These are phyloP conservation scores for Pistacia vera DNA, from an alignment of 345 rosid genomes.

Conservation along the genomic window DNA sequence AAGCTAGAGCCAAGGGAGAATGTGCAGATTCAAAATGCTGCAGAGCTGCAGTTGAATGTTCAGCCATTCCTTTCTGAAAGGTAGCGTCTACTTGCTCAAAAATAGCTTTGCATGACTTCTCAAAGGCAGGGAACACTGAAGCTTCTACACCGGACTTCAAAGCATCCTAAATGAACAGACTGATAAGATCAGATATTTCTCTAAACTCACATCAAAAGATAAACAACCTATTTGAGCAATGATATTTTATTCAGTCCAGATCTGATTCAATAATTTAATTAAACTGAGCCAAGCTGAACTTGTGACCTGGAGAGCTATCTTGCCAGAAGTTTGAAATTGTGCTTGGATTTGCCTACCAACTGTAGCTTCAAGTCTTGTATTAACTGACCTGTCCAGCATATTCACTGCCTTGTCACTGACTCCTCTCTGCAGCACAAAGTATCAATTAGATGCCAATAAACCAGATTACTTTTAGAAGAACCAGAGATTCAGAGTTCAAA, in stretches of 20 bases:
- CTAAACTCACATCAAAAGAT: slow-evolving; percentile 17
- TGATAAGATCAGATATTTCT: slow-evolving; percentile 17
- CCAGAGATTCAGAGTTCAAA: slow-evolving; percentile 28
- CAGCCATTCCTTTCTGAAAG: slow-evolving; percentile 76
- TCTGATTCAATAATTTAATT: neutral
- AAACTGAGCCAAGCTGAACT: slow-evolving; percentile 14
- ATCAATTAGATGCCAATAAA: slow-evolving; percentile 17
- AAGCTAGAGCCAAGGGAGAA: slow-evolving; percentile 69
- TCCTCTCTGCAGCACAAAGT: slow-evolving; percentile 62
- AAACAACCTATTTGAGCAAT: neutral
- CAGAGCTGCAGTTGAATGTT: slow-evolving; percentile 74
- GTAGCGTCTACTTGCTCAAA: slow-evolving; percentile 88
- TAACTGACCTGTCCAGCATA: slow-evolving; percentile 85
- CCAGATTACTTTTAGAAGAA: slow-evolving; percentile 17
- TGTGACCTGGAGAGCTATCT: slow-evolving; percentile 85
- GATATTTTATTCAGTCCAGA: neutral
- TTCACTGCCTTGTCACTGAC: slow-evolving; percentile 86
- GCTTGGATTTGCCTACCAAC: slow-evolving; percentile 83
- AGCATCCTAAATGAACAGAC: slow-evolving; percentile 53
- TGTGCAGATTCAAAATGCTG: slow-evolving; percentile 72
- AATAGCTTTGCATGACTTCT: slow-evolving; percentile 86
- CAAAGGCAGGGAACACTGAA: slow-evolving; percentile 86
- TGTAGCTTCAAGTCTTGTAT: slow-evolving; percentile 75
- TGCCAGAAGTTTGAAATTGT: slow-evolving; percentile 95
- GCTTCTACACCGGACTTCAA: slow-evolving; percentile 71